These are phyloP conservation scores for Candida berthetii DNA, from an alignment of 805 yeast species.

Conservation along the genomic window DNA sequence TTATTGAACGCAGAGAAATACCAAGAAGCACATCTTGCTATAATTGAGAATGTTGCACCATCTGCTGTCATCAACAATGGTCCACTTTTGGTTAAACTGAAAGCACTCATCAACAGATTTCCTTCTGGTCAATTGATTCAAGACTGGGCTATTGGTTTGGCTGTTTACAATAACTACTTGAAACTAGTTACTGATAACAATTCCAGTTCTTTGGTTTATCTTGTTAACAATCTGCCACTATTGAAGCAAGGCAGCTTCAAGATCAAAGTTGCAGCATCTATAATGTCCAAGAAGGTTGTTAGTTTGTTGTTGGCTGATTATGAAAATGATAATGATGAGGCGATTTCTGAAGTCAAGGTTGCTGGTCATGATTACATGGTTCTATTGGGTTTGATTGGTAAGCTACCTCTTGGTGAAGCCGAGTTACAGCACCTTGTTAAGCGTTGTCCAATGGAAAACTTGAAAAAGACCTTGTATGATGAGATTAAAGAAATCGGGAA, in stretches of 20 bases:
- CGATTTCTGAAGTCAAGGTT: background rate
- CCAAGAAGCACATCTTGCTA: constrained; percentile 56
- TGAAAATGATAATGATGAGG: constrained; percentile 5
- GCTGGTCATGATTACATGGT: constrained; percentile 15
- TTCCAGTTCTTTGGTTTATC: constrained; percentile 25
- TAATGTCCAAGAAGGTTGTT: constrained; percentile 45
- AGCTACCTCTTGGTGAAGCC: constrained; percentile 39
- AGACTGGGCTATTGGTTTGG: constrained; percentile 54
- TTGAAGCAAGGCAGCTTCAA: constrained; percentile 29
- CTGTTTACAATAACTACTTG: constrained; percentile 47
- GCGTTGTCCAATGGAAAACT: background rate
- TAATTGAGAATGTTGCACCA: constrained; percentile 67
- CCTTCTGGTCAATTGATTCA: constrained; percentile 36
- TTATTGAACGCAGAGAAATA: constrained; percentile 55
- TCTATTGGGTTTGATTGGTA: constrained; percentile 23
- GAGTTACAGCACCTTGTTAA: constrained; percentile 28
- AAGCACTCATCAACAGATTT: constrained; percentile 31
- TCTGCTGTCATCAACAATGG: constrained; percentile 48
- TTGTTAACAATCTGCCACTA: constrained; percentile 40
- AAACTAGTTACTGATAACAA: constrained; percentile 21
- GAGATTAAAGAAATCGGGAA: background rate
- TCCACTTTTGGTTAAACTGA: constrained; percentile 21
- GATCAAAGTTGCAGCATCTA: constrained; percentile 41
- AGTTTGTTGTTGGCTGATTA: constrained; percentile 8
- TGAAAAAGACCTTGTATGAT: background rate